Conservation (phyloP, 1,284 basidiomycete genomes). For the Cerioporus squamosus region DNA sequence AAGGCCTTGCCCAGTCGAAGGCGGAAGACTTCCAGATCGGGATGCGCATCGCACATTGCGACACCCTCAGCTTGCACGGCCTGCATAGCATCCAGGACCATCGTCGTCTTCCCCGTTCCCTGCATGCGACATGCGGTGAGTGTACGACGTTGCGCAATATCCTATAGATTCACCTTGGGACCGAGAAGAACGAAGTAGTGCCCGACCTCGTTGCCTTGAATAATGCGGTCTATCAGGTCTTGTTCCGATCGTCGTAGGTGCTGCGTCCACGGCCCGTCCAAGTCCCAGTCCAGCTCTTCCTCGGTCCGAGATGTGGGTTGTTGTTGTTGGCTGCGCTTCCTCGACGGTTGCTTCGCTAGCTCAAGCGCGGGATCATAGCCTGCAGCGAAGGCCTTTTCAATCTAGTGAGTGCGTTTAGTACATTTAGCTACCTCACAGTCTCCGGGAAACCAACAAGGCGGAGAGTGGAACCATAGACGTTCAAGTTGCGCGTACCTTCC, state of each 20-base stretch:
- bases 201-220: slow-evolving; percentile 72
- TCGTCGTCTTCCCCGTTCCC: slow-evolving; percentile 75
- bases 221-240: slow-evolving; percentile 75
- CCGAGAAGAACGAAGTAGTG: slow-evolving; percentile 81
- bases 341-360: slow-evolving; percentile 54
- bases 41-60: slow-evolving; percentile 59
- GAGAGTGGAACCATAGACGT: too few relatives aligned
- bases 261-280: slow-evolving; percentile 52
- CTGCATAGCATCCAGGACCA: slow-evolving; percentile 83
- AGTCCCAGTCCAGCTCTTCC: slow-evolving; percentile 44
- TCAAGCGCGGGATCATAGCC: slow-evolving; percentile 84
- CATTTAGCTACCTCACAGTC: too few relatives aligned
- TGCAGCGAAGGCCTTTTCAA: slow-evolving; percentile 64
- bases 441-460: too few relatives aligned
- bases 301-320: slow-evolving; percentile 1
- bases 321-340: slow-evolving; percentile 26
- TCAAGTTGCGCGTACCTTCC: slow-evolving; percentile 52
- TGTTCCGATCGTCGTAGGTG: slow-evolving; percentile 77
- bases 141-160: too few relatives aligned
- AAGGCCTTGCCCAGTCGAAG: slow-evolving; percentile 81
- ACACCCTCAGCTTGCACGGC: slow-evolving; percentile 73
- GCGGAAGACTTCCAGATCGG: slow-evolving; percentile 77
- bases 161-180: slow-evolving; percentile 56
- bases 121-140: slow-evolving; percentile 18
- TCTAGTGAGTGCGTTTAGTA: slow-evolving; percentile 38